Evolutionary conservation across 2,329 filamentous ascomycete genomes (phyloP).

Genomic region (Magnaporthales sp.): DNA sequence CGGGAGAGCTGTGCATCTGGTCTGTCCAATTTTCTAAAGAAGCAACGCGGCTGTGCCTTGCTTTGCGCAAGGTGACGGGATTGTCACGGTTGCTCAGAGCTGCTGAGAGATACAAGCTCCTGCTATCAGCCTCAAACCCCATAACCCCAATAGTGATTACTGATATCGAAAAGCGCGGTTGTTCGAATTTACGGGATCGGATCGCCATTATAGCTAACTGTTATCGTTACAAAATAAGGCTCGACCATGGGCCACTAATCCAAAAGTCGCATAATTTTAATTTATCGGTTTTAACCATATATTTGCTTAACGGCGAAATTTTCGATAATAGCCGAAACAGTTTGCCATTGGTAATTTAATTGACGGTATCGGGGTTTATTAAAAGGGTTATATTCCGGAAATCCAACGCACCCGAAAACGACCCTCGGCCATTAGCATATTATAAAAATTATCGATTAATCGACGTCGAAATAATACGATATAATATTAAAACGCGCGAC

Average conservation of each 20-base stretch:
- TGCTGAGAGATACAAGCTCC: slow-evolving; percentile 17
- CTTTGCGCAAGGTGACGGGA: background rate
- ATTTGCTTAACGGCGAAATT: slow-evolving; percentile 22
- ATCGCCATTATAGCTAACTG: slow-evolving; percentile 23
- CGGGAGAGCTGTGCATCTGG: too few species aligned
- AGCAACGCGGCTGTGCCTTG: too few species aligned
- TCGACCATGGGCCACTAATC: slow-evolving; percentile 13
- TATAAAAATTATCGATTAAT: slow-evolving; percentile 18
- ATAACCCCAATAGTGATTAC: slow-evolving; percentile 18
- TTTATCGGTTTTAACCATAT: slow-evolving; percentile 20
- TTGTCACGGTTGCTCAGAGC: slow-evolving; percentile 5
- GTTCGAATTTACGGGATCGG: slow-evolving; percentile 14
- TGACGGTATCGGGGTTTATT: slow-evolving; percentile 8
- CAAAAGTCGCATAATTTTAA: slow-evolving; percentile 12
- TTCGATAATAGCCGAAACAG: slow-evolving; percentile 16
- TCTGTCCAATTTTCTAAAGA: too few species aligned
- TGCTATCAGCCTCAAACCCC: slow-evolving; percentile 13
- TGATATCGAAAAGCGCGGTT: slow-evolving; percentile 14
- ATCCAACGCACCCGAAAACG: slow-evolving; percentile 12
- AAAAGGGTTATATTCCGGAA: slow-evolving; percentile 11
- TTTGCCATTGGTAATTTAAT: background rate
- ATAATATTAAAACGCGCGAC: slow-evolving; percentile 13
- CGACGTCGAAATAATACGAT: slow-evolving; percentile 9
- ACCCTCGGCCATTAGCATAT: too few species aligned
- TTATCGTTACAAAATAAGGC: slow-evolving; percentile 18